phyloP scores from a whole-genome alignment of 768 basidiomycete species.

The Tricholoma bakamatsutake region DNA sequence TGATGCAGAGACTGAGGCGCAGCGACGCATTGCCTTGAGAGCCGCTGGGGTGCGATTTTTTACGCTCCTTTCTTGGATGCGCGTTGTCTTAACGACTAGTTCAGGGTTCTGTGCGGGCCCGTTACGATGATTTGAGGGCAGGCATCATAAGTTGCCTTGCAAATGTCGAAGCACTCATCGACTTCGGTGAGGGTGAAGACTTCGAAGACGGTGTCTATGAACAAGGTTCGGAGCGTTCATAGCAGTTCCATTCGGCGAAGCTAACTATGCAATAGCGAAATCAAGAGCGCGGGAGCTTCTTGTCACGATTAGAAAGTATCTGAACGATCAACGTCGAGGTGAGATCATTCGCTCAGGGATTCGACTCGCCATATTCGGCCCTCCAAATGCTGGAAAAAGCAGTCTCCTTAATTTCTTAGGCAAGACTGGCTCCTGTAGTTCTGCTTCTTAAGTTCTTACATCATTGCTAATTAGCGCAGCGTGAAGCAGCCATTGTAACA shows the following conservation, averaged over 20 bases:
- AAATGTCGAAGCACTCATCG: constrained; percentile 82
- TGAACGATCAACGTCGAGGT: constrained; percentile 69
- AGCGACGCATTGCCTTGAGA: constrained; percentile 66
- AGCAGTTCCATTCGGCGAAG: background rate
- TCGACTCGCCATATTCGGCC: constrained; percentile 83
- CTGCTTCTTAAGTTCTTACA: background rate
- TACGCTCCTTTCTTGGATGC: background rate
- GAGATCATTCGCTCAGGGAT: constrained; percentile 83
- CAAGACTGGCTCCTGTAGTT: constrained; percentile 19
- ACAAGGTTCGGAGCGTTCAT: constrained; percentile 41
- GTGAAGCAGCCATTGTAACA: constrained; percentile 89
- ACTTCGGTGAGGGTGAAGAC: constrained; percentile 90
- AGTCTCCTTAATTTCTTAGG: constrained; percentile 83
- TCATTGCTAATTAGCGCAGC: constrained; percentile 47
- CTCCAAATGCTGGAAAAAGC: constrained; percentile 94
- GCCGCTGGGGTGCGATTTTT: constrained; percentile 54
- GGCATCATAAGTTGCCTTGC: constrained; percentile 71
- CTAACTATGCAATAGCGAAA: constrained; percentile 38
- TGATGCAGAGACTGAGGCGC: constrained; percentile 82
- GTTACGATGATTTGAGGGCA: constrained; percentile 58
- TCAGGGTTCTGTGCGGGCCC: constrained; percentile 57
- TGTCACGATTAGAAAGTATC: constrained; percentile 44
- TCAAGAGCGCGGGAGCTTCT: constrained; percentile 44
- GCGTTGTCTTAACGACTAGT: constrained; percentile 7
- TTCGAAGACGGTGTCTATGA: constrained; percentile 79